phyloP scores from a whole-genome alignment of 2,329 filamentous ascomycete species.

The Fusarium fujikuroi region DNA sequence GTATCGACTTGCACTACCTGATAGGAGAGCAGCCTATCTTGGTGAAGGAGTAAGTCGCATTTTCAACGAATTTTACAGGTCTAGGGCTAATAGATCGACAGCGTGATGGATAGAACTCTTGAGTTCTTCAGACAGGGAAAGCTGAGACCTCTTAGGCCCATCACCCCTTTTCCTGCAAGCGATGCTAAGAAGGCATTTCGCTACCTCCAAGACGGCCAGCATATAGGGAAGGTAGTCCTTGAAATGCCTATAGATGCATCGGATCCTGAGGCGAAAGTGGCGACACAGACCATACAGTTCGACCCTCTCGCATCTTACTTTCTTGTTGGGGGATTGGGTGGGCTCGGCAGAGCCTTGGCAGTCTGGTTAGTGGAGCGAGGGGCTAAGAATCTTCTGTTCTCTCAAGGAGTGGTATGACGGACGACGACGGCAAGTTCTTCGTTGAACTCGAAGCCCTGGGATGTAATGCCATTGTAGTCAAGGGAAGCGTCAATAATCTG shows the following conservation, averaged over 20 bases:
- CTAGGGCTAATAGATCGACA: neutral
- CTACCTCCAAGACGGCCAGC: slow-evolving; percentile 25
- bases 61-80: accelerated
- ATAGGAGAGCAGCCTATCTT: neutral
- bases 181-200: slow-evolving; percentile 23
- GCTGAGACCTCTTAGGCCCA: neutral
- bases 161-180: slow-evolving; percentile 2
- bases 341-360: slow-evolving; percentile 40
- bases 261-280: neutral
- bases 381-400: slow-evolving; percentile 45
- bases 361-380: slow-evolving; percentile 24
- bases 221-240: slow-evolving; percentile 13
- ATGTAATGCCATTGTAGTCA: slow-evolving; percentile 2
- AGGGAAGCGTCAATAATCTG: slow-evolving; percentile 4
- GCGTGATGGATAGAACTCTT: slow-evolving; percentile 13
- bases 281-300: neutral
- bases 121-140: slow-evolving; percentile 16
- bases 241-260: neutral
- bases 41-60: neutral
- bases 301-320: slow-evolving; percentile 28
- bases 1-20: slow-evolving; percentile 30
- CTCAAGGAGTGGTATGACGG: slow-evolving; percentile 41
- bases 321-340: slow-evolving; percentile 40
- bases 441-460: slow-evolving; percentile 24
- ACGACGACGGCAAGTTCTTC: slow-evolving; percentile 20